A percentile compares a stretch with the other conserved stretches of the same genome.
phyloP scores from a whole-genome alignment of 176 grass and related monocot species.

The Oropetium thomaeum region DNA sequence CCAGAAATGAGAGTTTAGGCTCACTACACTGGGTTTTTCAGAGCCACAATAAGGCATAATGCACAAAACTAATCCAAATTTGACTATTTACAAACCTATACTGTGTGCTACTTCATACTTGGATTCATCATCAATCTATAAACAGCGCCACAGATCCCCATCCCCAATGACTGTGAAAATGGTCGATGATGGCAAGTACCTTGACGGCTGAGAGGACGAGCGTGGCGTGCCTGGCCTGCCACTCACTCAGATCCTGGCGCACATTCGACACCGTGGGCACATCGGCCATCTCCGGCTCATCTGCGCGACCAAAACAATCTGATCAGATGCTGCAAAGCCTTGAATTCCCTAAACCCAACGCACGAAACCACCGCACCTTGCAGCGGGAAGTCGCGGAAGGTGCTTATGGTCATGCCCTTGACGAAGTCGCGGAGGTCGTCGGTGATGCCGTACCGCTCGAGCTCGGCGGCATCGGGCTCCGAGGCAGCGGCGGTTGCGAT shows the following conservation, averaged over 20 bases:
- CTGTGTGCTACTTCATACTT: neutral
- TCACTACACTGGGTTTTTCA: neutral
- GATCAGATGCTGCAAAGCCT: slow-evolving; percentile 5
- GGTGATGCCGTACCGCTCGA: slow-evolving; percentile 68
- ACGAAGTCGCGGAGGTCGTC: slow-evolving; percentile 94
- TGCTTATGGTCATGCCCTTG: slow-evolving; percentile 84
- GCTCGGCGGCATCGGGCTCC: slow-evolving; percentile 42
- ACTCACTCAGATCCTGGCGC: slow-evolving; percentile 97
- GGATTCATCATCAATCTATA: neutral
- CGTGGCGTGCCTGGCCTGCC: slow-evolving; percentile 87
- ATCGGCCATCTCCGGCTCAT: slow-evolving; percentile 69
- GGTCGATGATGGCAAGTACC: slow-evolving; percentile 41
- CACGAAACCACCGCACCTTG: slow-evolving; percentile 50
- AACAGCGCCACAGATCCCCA: neutral
- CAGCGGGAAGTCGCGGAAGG: slow-evolving; percentile 91
- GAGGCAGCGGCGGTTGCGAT: slow-evolving; percentile 30
- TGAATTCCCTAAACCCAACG: slow-evolving; percentile 31
- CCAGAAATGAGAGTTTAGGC: neutral
- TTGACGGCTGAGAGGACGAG: slow-evolving; percentile 89
- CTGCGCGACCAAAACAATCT: slow-evolving; percentile 31
- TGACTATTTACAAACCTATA: neutral
- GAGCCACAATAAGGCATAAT: neutral
- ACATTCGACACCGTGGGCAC: slow-evolving; percentile 88
- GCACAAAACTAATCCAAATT: neutral
- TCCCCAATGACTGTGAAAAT: neutral